Evolutionary conservation across 768 basidiomycete species (phyloP).

Genomic region (Phylloporus scabripes): DNA sequence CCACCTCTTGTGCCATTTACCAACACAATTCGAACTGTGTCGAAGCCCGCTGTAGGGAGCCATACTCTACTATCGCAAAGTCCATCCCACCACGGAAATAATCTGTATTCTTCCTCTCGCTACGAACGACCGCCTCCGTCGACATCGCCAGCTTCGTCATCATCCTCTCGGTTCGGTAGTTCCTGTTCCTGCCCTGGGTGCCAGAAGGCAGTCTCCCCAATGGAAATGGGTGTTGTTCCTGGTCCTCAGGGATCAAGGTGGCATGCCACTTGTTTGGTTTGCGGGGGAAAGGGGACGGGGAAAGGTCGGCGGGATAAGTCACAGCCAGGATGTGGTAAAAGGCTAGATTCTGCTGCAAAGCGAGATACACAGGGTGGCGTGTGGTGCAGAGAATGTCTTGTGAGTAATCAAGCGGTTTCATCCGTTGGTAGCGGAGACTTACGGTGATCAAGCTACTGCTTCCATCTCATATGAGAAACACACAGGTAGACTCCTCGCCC

Average conservation of each 20-base stretch:
- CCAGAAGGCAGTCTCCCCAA: slow-evolving; percentile 62
- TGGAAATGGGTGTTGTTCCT: slow-evolving; percentile 83
- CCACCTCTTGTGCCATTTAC: slow-evolving; percentile 20
- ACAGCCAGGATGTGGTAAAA: slow-evolving; percentile 77
- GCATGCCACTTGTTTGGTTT: slow-evolving; percentile 74
- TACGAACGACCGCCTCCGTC: slow-evolving; percentile 23
- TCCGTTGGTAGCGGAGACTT: slow-evolving; percentile 1
- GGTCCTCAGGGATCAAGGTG: slow-evolving; percentile 79
- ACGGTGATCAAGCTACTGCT: slow-evolving; percentile 47
- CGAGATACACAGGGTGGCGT: slow-evolving; percentile 60
- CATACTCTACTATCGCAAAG: slow-evolving; percentile 10
- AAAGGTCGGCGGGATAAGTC: slow-evolving; percentile 46
- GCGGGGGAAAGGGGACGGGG: slow-evolving; percentile 59
- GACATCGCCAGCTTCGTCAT: slow-evolving; percentile 11
- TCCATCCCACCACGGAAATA: slow-evolving; percentile 10
- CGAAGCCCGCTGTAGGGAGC: slow-evolving; percentile 2
- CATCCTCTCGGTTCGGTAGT: slow-evolving; percentile 31
- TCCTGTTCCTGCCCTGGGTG: slow-evolving; percentile 70
- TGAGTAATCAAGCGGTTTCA: slow-evolving; percentile 32
- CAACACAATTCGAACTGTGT: slow-evolving; percentile 12
- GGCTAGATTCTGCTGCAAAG: slow-evolving; percentile 78
- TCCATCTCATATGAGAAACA: slow-evolving; percentile 40
- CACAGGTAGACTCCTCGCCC: slow-evolving; percentile 50
- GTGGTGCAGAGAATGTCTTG: slow-evolving; percentile 83
- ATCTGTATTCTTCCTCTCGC: slow-evolving; percentile 27